A percentile compares a stretch with the other conserved stretches of the same genome.
Evolutionary conservation across 2,329 filamentous ascomycete species (phyloP).

Genomic region (Metarhizium robertsii): DNA sequence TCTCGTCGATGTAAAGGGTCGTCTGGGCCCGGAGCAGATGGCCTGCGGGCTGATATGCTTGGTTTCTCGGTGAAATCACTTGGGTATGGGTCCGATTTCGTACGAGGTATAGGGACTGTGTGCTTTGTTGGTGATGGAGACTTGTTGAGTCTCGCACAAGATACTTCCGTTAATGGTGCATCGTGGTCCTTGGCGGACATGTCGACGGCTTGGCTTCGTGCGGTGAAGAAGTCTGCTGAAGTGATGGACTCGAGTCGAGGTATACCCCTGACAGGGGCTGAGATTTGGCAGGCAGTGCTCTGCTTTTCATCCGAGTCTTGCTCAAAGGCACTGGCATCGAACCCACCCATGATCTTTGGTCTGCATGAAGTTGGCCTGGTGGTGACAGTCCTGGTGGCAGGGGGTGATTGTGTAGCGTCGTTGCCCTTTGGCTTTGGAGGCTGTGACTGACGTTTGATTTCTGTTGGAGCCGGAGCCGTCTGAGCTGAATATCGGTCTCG

Average conservation of each 20-base stretch:
- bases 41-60: not conserved
- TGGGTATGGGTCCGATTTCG: conserved; percentile 30
- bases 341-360: conserved; percentile 15
- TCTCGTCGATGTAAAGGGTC: not conserved
- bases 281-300: not conserved
- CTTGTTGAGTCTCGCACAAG: conserved; percentile 32
- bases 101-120: conserved; percentile 9
- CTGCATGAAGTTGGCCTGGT: not conserved
- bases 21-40: conserved; percentile 8
- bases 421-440: not conserved
- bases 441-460: conserved; percentile 4
- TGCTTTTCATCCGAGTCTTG: conserved; percentile 17
- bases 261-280: not conserved
- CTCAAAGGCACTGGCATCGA: conserved; percentile 33
- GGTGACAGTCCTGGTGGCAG: not conserved
- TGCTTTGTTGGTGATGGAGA: conserved; percentile 25
- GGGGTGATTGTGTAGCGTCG: conserved; percentile 5
- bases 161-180: conserved; percentile 31
- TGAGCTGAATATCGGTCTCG: conserved; percentile 18
- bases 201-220: conserved; percentile 26
- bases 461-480: conserved; percentile 2
- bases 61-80: conserved; percentile 6
- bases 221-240: conserved; percentile 32
- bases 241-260: conserved; percentile 15
- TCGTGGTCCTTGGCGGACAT: conserved; percentile 17